Evolutionary conservation across 768 basidiomycete species (phyloP), one percentile per base, ranked within the genome.

Genomic region (Phlebiopsis gigantea): DNA sequence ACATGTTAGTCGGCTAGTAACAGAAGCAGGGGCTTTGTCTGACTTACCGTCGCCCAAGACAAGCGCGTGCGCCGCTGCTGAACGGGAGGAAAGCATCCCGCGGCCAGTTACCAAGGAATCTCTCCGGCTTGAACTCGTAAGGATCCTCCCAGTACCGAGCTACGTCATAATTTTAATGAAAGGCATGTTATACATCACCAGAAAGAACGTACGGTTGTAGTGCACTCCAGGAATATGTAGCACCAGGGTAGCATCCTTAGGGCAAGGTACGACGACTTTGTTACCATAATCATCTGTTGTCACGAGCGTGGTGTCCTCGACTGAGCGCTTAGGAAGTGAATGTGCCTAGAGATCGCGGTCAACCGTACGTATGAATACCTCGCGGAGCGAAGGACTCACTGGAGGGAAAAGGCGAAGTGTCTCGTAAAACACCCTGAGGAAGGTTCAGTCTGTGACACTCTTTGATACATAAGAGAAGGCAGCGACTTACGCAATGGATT

Each of bases 1-100:
- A n/a, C n/a, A n/a, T n/a, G n/a, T n/a, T n/a, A n/a, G n/a, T 17
- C n/a, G 4, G 31, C 6, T 6, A 14, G 31, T 6, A 6, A 34
- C 14, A 7, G 31, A 14, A 14, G 14, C 31, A 14, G 14, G 6
- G 6, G 31, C 31, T 7, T 34, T 7, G 7, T 6, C 7, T 7
- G 17, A 39, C 47, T 15, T 63, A 77, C 77, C 72, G 74, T 57
- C 76, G 68, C 41, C 78, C 78, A 21, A 79, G 62, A 63, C 78
- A 80, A 22, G 72, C 73, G 6, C 78, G 70, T 17, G 73, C 50
- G 70, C 79, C 79, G 48, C 65, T 70, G 53, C 76, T 79, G 61
- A 82, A 82, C 2, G 81, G 79, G 21, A 79, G 34, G 61, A 80
- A 82, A 0, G 81, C 82, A 62, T 82, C 80, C 29, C 74, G 71